Base-by-base conservation (phyloP, 2,329 filamentous ascomycete species). In the Colletotrichum liriopes region DNA sequence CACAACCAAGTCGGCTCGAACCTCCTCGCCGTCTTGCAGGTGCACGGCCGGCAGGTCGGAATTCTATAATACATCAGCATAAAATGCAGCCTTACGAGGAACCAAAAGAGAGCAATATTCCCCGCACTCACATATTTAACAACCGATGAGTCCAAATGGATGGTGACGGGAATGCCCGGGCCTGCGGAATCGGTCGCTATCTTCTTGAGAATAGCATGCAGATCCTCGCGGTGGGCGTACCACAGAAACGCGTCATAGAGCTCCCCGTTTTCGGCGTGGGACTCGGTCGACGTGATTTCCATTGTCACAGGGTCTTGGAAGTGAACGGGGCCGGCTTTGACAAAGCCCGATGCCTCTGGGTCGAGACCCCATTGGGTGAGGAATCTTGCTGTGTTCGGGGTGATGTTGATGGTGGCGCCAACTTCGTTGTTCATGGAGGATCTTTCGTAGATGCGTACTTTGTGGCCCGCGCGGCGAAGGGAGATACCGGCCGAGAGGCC, bases 361-460 rank as follows among this genome's bases (percentile, higher is more conserved):
- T 83, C 77, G 14, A 85, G 75, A 1, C 82, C 83, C 81, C 81
- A 83, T 1, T 77, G 78, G 1, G 76, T 72, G 12, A 84, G 77
- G 41, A 81, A 77, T 6, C 82, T 79, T 5, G 78, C 73, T 6
- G 80, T 82, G 62, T 84, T 85, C 7, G 82, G 82, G 0, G 81
- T 78, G 2, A 85, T 77, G 45, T 79, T 79, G 49, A 84, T 80
- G 54, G 82, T 83, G 8, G 82, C 82, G 51, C 82, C 83, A 29
- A 81, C 75, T 70, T 84, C 82, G 65, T 81, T 79, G 58, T 79
- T 78, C 66, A 82, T 77, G 3, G 73, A 73, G 0, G 82, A 84
- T n/a, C 78, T 77, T 68, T 86, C 84, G 4, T 84, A 79, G 39
- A 86, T 78, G 3, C 79, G 82, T 12, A 86, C 83, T 43, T 77